Evolutionary conservation across 441 rosid genomes (phyloP).

Genomic region (Geranium incanum): DNA sequence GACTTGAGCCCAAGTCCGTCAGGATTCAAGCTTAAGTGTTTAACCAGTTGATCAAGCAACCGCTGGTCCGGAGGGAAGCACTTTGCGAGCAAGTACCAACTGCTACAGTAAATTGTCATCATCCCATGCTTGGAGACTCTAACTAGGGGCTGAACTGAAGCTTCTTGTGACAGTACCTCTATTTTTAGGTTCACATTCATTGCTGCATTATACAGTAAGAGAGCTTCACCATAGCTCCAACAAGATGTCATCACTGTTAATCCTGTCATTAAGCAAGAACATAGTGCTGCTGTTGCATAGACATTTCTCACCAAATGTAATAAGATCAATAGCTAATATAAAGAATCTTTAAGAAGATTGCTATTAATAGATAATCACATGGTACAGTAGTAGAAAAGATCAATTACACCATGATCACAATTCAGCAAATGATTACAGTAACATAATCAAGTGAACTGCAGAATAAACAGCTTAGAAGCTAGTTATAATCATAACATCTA

Average conservation of each 20-base stretch:
- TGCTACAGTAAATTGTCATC: too few species aligned
- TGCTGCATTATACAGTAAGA: background rate
- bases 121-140: too few species aligned
- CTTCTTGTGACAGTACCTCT: too few species aligned
- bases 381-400: background rate
- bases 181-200: too few species aligned
- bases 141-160: too few species aligned
- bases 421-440: background rate
- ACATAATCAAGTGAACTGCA: background rate
- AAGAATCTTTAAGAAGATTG: conserved; percentile 3
- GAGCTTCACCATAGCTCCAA: background rate
- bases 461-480: background rate
- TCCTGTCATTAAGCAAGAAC: background rate
- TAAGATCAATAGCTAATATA: background rate
- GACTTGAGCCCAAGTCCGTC: background rate
- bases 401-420: background rate
- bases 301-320: background rate
- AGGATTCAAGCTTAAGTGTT: too few species aligned
- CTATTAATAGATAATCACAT: background rate
- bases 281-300: background rate
- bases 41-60: too few species aligned
- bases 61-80: too few species aligned
- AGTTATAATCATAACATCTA: background rate
- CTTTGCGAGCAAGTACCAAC: too few species aligned
- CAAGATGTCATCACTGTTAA: background rate